Percentiles rank a stretch among this genome's conserved stretches.
These are phyloP conservation scores for Phytophthora multivora DNA, from an alignment of 352 stramenopile species.

Conservation along the genomic window DNA sequence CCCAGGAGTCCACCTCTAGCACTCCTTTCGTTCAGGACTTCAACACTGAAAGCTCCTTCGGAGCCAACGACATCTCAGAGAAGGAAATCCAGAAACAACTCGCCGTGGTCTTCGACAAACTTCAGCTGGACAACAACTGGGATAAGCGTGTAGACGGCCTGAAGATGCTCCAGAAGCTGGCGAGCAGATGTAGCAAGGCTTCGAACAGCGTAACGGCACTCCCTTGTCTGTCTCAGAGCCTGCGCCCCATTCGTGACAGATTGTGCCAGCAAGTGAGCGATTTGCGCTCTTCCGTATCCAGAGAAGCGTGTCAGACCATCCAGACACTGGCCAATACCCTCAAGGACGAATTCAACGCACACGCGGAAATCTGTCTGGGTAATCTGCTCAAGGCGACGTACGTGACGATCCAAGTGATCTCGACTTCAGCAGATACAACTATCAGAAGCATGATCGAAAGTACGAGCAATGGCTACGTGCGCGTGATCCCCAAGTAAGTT, in stretches of 20 bases:
- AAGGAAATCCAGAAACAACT: conserved; percentile 71
- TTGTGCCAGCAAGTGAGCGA: conserved; percentile 78
- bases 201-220: conserved; percentile 38
- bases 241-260: conserved; percentile 65
- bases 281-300: conserved; percentile 76
- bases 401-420: conserved; percentile 88
- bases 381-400: conserved; percentile 86
- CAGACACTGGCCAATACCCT: conserved; percentile 62
- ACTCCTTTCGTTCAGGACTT: conserved; percentile 32
- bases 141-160: conserved; percentile 74
- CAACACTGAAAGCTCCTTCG: conserved; percentile 5
- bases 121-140: conserved; percentile 77
- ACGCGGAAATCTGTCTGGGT: conserved; percentile 74
- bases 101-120: conserved; percentile 53
- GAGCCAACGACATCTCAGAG: conserved; percentile 44
- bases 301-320: conserved; percentile 79
- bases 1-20: conserved; percentile 45
- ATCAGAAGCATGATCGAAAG: conserved; percentile 81
- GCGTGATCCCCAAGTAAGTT: conserved; percentile 76
- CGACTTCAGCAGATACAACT: conserved; percentile 69
- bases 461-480: conserved; percentile 72
- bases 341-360: conserved; percentile 73
- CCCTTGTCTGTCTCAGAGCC: conserved; percentile 29
- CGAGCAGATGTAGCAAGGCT: conserved; percentile 44
- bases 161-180: conserved; percentile 65